These are phyloP conservation scores for Calonectria leucothoes DNA, from an alignment of 2,329 filamentous ascomycete genomes.

Conservation along the genomic window DNA sequence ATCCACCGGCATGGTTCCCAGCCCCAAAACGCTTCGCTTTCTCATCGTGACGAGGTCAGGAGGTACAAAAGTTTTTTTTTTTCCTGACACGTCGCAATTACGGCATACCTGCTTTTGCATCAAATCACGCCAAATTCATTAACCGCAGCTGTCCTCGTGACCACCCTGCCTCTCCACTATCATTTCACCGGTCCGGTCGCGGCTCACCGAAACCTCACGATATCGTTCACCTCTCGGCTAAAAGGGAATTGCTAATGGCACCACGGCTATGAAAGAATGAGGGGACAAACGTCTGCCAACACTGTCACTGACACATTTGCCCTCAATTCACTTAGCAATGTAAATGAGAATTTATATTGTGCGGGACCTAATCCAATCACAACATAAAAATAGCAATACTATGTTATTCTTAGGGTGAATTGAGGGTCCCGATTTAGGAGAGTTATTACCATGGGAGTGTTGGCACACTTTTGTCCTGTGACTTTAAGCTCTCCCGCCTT, in stretches of 20 bases:
- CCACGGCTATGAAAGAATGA: neutral
- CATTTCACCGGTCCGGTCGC: conserved; percentile 11
- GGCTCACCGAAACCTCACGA: conserved; percentile 14
- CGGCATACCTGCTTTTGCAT: conserved; percentile 13
- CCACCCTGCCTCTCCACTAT: neutral
- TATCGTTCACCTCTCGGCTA: neutral
- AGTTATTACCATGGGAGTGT: no score
- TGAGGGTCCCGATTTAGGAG: no score
- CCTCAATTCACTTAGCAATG: no score
- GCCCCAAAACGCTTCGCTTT: neutral
- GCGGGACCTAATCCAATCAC: no score
- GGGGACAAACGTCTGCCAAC: no score
- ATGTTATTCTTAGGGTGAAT: no score
- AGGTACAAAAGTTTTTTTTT: neutral
- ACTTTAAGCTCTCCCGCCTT: neutral
- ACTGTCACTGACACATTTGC: no score
- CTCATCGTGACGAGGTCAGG: neutral
- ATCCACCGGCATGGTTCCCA: neutral
- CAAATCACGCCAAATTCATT: conserved; percentile 14
- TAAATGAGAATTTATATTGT: no score
- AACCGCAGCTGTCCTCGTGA: neutral
- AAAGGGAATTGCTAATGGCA: neutral
- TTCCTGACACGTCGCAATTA: neutral
- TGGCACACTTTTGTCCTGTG: no score
- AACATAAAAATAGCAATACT: no score